Base-by-base conservation (phyloP, 139 green algal species). In the Pleodorina starrii region DNA sequence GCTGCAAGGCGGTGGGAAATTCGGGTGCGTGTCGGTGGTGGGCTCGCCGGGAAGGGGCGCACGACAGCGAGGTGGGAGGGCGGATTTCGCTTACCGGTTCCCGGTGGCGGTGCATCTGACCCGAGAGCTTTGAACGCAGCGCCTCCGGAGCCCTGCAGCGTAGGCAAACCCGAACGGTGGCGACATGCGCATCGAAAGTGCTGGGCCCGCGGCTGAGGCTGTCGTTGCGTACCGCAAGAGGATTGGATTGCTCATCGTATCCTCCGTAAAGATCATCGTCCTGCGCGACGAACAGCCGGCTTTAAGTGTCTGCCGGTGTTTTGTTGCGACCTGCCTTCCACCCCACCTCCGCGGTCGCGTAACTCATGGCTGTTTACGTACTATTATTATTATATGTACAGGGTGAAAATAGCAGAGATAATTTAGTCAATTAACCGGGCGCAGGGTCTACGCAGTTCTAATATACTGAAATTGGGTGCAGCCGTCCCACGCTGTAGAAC, bases 181-280 rank as follows among this genome's bases (percentile, higher is more conserved):
- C 14, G 51, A 85, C 78, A 75, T 76, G 79, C 79, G 79, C 51
- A 60, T n/a, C 19, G 25, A 46, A 42, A 25, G 32, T 25, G 44
- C 9, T 21, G 43, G 11, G 10, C 74, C 43, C 44, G 27, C 29
- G 44, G n/a, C 27, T 12, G 48, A 48, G 0, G 2, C 4, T 2
- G 6, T 46, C 1, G 17, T 44, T 19, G 0, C 91, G 82, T 57
- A 92, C 89, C 74, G 85, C 80, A 27, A 92, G 60, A 23, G 89
- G 87, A 68, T 92, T 94, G 10, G 86, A 89, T 42, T 63, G 75
- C n/a, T 94, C 90, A 43, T 95, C 94, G 79, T 96, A 96, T 23
- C 94, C 94, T 78, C 89, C 89, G 90, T 96, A 96, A 1, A 96
- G 89, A 44, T 96, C 94, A 32, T 96, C 93, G 12, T 95, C 92